A percentile compares a stretch with the other conserved stretches of the same genome.
These are phyloP conservation scores for Penicillium coffeae DNA, from an alignment of 495 filamentous ascomycete genomes.

Conservation along the genomic window DNA sequence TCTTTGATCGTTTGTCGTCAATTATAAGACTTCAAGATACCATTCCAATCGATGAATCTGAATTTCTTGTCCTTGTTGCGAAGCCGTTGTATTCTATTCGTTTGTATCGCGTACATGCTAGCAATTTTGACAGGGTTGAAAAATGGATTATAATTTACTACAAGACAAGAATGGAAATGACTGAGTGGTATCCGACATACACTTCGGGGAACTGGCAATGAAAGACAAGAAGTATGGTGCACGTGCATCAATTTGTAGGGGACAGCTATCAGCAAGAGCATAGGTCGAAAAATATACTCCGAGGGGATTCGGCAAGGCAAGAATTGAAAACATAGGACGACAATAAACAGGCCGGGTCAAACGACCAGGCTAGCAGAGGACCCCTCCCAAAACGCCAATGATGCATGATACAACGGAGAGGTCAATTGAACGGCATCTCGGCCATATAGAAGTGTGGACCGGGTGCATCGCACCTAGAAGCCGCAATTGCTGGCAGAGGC, in stretches of 20 bases:
- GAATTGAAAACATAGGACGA: slow-evolving; percentile 8
- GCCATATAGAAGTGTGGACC: slow-evolving; percentile 6
- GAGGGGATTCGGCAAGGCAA: slow-evolving; percentile 15
- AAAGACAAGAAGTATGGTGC: slow-evolving; percentile 28
- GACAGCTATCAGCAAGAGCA: slow-evolving; percentile 16
- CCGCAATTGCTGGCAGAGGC: background rate
- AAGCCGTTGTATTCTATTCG: no score
- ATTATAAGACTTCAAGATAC: background rate
- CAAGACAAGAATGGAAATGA: slow-evolving; percentile 10
- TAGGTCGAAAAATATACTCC: slow-evolving; percentile 20
- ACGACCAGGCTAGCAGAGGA: slow-evolving; percentile 16
- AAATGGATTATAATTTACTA: slow-evolving; percentile 12
- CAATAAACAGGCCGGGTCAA: slow-evolving; percentile 17
- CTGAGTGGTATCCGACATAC: slow-evolving; percentile 20
- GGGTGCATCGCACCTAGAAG: slow-evolving; percentile 20
- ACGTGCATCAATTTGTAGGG: slow-evolving; percentile 19
- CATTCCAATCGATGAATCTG: background rate
- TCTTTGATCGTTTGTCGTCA: no score
- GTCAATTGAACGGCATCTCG: slow-evolving; percentile 9
- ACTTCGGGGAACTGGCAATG: slow-evolving; percentile 22
- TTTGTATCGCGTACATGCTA: no score
- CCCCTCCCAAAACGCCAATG: slow-evolving; percentile 42
- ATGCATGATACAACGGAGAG: slow-evolving; percentile 40
- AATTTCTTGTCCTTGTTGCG: background rate
- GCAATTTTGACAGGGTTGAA: no score